Evolutionary conservation across 257 asterid species (phyloP), one percentile per base, ranked within the genome.

Genomic region (Fraxinus pennsylvanica): DNA sequence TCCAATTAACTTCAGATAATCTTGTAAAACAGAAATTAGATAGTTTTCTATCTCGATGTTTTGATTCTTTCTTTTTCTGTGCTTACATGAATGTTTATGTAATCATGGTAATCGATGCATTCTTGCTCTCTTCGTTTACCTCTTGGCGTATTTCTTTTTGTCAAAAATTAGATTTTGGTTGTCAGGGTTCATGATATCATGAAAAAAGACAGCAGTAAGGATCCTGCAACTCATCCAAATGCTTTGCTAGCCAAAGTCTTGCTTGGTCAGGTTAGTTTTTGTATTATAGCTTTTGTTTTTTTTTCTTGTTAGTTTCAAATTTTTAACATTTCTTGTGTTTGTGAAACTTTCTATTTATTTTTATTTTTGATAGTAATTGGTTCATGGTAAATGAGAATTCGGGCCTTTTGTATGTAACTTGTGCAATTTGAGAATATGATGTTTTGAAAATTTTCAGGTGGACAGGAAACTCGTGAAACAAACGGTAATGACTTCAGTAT

Each of bases 401-500:
- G 38, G 36, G 75, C 77, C 39, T 75, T 74, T 5, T 39, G 36
- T 78, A 72, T 19, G 69, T 68, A 33, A 74, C 52, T 50, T 66
- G 5, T 81, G 76, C 61, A 82, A 80, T 76, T 80, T 79, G 73
- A 79, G 79, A 79, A 66, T 66, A 74, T 81, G 76, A 81, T 57
- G 50, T 52, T 73, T 54, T 79, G 13, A 79, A 79, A 80, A 32
- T 76, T 85, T 82, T 85, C 89, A 95, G 99, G 96, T 95, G 69
- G 99, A 95, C 76, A 83, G 99, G 84, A 95, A 92, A 81, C 90
- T 95, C 73, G 96, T 95, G 66, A 95, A 95, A 85, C 98, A 95
- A 86, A 95, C 99, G 9, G 99, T 95, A 81, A 95, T 95, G 99
- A 95, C 99, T 76, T 93, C 99, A 52, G 99, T 95, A 21, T 95